A percentile compares a stretch with the other conserved stretches of the same genome.
phyloP scores from a whole-genome alignment of 768 basidiomycete genomes.

The Paxillus rubicundulus region DNA sequence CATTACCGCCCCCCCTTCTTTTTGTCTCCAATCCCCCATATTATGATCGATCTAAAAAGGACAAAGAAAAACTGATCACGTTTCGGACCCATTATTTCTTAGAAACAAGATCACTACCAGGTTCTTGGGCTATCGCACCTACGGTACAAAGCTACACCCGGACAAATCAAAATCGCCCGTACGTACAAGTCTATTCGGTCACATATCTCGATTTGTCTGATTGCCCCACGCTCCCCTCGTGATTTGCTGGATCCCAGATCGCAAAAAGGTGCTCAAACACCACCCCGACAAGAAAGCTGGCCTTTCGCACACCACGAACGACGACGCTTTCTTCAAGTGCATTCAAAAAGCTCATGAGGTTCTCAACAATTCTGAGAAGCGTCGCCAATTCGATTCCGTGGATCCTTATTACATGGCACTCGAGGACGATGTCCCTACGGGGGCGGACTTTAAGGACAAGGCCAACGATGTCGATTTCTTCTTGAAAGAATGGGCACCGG shows the following conservation, averaged over 20 bases:
- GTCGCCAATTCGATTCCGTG: constrained; percentile 95
- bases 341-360: constrained; percentile 98
- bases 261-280: constrained; percentile 98
- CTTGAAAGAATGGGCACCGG: constrained; percentile 70
- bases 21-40: no score
- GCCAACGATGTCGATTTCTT: constrained; percentile 57
- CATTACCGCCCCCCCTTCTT: neutral
- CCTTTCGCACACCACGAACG: constrained; percentile 79
- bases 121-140: constrained; percentile 92
- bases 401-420: constrained; percentile 74
- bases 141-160: constrained; percentile 80
- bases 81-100: constrained; percentile 1
- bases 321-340: constrained; percentile 99
- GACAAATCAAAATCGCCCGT: constrained; percentile 97
- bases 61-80: constrained; percentile 5
- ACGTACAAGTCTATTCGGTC: constrained; percentile 34
- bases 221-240: neutral
- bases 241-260: constrained; percentile 51
- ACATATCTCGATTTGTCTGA: neutral
- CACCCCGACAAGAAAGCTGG: constrained; percentile 96
- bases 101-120: constrained; percentile 99
- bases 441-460: constrained; percentile 52
- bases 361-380: constrained; percentile 79
- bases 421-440: constrained; percentile 76
- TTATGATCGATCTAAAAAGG: neutral